phyloP scores from a whole-genome alignment of 2,329 filamentous ascomycete genomes.

The Ophiosphaerella herpotricha region DNA sequence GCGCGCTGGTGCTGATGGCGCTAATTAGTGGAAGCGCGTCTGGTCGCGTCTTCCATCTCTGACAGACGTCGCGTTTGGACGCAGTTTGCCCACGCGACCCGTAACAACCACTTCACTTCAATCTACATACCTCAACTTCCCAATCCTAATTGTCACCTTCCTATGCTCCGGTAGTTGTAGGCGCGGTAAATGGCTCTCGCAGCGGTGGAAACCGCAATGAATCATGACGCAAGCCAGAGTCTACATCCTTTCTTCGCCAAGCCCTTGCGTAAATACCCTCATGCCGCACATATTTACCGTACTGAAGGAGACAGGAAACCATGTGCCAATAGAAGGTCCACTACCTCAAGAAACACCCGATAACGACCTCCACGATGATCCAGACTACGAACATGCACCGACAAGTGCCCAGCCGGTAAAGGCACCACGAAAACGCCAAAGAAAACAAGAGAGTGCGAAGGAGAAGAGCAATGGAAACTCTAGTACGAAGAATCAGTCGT shows the following conservation, averaged over 20 bases:
- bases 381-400: slow-evolving; percentile 22
- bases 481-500: slow-evolving; percentile 28
- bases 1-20: neutral
- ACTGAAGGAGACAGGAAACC: slow-evolving; percentile 12
- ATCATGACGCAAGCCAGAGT: slow-evolving; percentile 39
- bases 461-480: slow-evolving; percentile 12
- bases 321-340: slow-evolving; percentile 9
- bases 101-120: neutral
- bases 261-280: slow-evolving; percentile 3
- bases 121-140: neutral
- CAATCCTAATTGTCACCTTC: neutral
- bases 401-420: slow-evolving; percentile 16
- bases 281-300: slow-evolving; percentile 3
- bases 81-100: neutral
- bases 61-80: slow-evolving; percentile 6
- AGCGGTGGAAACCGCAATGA: slow-evolving; percentile 45
- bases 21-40: slow-evolving; percentile 9
- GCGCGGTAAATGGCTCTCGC: slow-evolving; percentile 42
- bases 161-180: slow-evolving; percentile 21
- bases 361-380: slow-evolving; percentile 22
- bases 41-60: slow-evolving; percentile 11
- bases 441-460: slow-evolving; percentile 23
- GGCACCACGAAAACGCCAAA: slow-evolving; percentile 29
- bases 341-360: slow-evolving; percentile 6
- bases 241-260: slow-evolving; percentile 49